Evolutionary conservation across 2,329 filamentous ascomycete species (phyloP), one percentile per base, ranked within the genome.

Genomic region (Nemania serpens): DNA sequence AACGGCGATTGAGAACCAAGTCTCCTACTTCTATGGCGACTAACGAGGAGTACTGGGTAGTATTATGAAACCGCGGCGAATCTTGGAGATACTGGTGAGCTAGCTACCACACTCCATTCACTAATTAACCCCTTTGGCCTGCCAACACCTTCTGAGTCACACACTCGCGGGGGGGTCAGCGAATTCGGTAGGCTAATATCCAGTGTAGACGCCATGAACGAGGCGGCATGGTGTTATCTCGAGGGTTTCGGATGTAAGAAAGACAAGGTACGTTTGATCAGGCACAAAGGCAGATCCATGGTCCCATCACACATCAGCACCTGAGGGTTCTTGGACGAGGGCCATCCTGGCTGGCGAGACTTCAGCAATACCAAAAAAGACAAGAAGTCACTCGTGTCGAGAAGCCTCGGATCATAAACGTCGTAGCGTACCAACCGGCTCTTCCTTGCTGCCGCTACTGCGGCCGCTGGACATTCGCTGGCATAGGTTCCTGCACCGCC

Each of bases 1-100:
- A 29, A 49, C 42, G 42, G 36, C 50, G 47, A 58, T 12, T 29
- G 41, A 47, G 29, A 51, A 54, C 37, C 25, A 45, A 22, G 3
- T 55, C 36, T 45, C 5, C 43, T 56, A 12, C 29, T 55, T n/a
- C 70, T 34, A 57, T 52, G 34, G 12, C 55, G 43, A 68, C 65
- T 62, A 66, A 71, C 69, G 60, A 63, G 66, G 61, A 54, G 51
- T 46, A 34, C 62, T 65, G 66, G 66, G 65, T 82, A 96, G 83
- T 99, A 98, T 76, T 99, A 98, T 76, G 94, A 98, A 78, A 97
- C 94, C 10, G 95, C 95, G 29, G 95, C 95, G 62, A 98, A 99
- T 75, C 79, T 99, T 67, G 95, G 95, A 63, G 95, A 99, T 76
- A 91, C 91, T 46, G 86, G 86, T 87, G 76, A 72, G 84, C 76